These are phyloP conservation scores for Polytrichum formosum DNA, from an alignment of 225 moss, liverwort and hornwort genomes.

Conservation along the genomic window DNA sequence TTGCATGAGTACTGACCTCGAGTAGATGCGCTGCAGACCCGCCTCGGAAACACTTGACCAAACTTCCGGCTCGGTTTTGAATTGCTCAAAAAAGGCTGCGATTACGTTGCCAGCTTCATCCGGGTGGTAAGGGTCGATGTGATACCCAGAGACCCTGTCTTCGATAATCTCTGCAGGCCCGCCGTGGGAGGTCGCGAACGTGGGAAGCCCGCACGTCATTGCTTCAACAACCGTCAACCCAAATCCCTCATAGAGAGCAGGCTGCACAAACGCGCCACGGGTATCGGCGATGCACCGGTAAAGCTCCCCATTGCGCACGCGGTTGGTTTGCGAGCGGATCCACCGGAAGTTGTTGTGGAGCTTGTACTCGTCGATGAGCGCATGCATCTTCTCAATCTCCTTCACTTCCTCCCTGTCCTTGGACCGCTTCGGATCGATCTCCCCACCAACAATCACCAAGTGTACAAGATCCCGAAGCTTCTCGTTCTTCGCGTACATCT, in stretches of 20 bases:
- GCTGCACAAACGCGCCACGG: slow-evolving; percentile 73
- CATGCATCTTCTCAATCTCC: slow-evolving; percentile 80
- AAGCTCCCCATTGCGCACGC: slow-evolving; percentile 83
- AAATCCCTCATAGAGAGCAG: slow-evolving; percentile 88
- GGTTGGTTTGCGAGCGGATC: slow-evolving; percentile 70
- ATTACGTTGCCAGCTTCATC: slow-evolving; percentile 39
- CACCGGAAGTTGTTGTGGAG: slow-evolving; percentile 54
- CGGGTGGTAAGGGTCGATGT: slow-evolving; percentile 87
- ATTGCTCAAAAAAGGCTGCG: slow-evolving; percentile 64
- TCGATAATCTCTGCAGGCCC: slow-evolving; percentile 90
- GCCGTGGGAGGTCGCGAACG: slow-evolving; percentile 80
- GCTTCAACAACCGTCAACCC: slow-evolving; percentile 91
- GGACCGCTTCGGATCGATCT: slow-evolving; percentile 64
- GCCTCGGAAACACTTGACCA: slow-evolving; percentile 66
- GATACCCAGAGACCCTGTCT: slow-evolving; percentile 68
- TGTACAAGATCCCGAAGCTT: slow-evolving; percentile 56
- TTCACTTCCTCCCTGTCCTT: slow-evolving; percentile 91
- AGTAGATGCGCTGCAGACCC: slow-evolving; percentile 71
- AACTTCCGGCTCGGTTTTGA: slow-evolving; percentile 30
- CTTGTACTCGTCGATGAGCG: slow-evolving; percentile 54
- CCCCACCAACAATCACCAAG: slow-evolving; percentile 82
- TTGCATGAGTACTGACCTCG: slow-evolving; percentile 28
- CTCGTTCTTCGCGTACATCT: slow-evolving; percentile 71
- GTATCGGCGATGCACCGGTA: slow-evolving; percentile 80
- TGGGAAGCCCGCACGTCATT: slow-evolving; percentile 84